Base-by-base conservation (phyloP, 257 asterid genomes). In the Galeopsis tetrahit region DNA sequence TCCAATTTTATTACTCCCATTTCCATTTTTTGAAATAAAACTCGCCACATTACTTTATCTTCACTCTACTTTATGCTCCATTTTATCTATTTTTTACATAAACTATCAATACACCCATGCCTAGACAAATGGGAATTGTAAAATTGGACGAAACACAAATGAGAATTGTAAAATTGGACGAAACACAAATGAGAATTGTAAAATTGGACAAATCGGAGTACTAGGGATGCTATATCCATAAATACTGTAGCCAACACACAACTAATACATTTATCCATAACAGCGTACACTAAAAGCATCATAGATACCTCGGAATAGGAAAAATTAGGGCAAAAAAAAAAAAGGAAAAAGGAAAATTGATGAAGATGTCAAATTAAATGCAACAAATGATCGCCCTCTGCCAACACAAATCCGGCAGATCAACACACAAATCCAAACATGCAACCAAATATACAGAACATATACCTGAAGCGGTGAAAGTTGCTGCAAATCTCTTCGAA, bases 291-390 rank as follows among this genome's bases (percentile, higher is more conserved):
- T 40, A 7, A 48, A 11, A 56, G 61, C 69, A 60, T 21, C 15
- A 10, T 28, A 60, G 48, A 55, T 51, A 75, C 51, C 15, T 10
- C 10, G 21, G 10, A 38, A 66, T 38, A 56, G 28, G 51, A 66
- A 67, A 7, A 52, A 35, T 34, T 68, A 76, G 79, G 77, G 74
- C 76, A 74, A n/a, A 38, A 51, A 48, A 53, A 3, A 43, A 13
- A 39, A 33, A 73, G 68, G 42, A 53, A 68, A 21, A 38, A 5
- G 31, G 59, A 2, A 66, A 56, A 68, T 7, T 7, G 72, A 36
- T 7, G 40, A 58, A 72, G 42, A 28, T 39, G 8, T 11, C 48
- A 60, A 56, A 62, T 46, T 6, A 73, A 69, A 63, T 14, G 28
- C 70, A 15, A 44, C 62, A 40, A 40, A 14, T 63, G 35, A 53